Conservation (phyloP, 169 alveolate species). For the Plasmodium cynomolgi region DNA sequence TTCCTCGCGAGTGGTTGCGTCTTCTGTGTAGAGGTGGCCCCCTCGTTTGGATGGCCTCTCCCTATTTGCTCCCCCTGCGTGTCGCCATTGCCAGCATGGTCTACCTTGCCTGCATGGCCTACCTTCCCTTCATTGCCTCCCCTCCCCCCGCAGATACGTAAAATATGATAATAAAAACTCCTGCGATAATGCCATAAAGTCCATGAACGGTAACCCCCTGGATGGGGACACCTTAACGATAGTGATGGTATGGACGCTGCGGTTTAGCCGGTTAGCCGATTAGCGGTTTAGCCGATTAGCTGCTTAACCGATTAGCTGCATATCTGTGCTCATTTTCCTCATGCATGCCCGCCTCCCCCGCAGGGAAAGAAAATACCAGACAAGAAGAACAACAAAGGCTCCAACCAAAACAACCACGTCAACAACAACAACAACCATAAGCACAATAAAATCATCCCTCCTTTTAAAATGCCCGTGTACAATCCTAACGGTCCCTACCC, state of each 20-base stretch:
- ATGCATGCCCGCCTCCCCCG: neutral
- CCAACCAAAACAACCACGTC: slow-evolving; percentile 14
- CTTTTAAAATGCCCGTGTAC: slow-evolving; percentile 35
- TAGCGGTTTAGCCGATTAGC: neutral
- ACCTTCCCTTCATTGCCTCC: neutral
- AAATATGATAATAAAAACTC: slow-evolving; percentile 57
- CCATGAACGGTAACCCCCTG: slow-evolving; percentile 28
- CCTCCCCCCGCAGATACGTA: slow-evolving; percentile 12
- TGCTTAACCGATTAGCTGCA: neutral
- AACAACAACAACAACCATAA: slow-evolving; percentile 11
- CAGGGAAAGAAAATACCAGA: slow-evolving; percentile 56
- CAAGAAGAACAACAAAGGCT: slow-evolving; percentile 22
- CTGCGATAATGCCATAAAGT: slow-evolving; percentile 52
- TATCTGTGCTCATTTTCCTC: neutral
- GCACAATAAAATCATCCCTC: slow-evolving; percentile 49
- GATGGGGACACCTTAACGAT: slow-evolving; percentile 40
- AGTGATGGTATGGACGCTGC: slow-evolving; percentile 5
- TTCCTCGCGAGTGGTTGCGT: neutral
- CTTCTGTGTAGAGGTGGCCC: neutral
- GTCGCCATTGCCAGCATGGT: neutral
- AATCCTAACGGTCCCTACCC: slow-evolving; percentile 21
- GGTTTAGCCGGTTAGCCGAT: neutral
- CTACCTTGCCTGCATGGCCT: neutral
- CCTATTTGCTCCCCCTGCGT: neutral
- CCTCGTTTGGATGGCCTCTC: neutral